Evolutionary conservation across 1,139 yeast genomes (phyloP).

Genomic region (Saccharomyces hybrid): DNA sequence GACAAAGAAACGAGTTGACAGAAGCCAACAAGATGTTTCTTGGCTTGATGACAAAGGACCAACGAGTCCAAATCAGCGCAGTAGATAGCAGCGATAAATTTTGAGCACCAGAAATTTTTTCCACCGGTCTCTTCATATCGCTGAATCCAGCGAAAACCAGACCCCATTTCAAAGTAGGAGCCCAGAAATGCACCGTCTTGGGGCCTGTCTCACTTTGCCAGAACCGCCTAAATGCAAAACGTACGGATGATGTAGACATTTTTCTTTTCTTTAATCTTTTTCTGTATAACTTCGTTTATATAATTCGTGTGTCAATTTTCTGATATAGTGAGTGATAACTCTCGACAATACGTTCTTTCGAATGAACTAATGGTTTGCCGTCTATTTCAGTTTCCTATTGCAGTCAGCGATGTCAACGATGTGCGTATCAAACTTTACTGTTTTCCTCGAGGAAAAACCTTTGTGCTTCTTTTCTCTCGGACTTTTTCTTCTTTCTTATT

Average conservation of each 20-base stretch:
- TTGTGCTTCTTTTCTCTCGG: neutral
- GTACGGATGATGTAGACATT: conserved; percentile 33
- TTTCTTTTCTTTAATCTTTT: conserved; percentile 1
- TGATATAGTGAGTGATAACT: neutral
- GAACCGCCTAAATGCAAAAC: conserved; percentile 49
- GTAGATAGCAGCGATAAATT: conserved; percentile 82
- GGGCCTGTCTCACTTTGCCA: conserved; percentile 91
- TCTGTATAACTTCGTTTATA: neutral
- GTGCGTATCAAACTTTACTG: neutral
- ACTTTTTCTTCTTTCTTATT: neutral
- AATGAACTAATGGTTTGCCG: neutral
- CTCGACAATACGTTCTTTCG: conserved; percentile 1
- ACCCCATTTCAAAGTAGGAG: conserved; percentile 54
- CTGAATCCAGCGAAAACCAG: conserved; percentile 84
- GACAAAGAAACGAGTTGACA: conserved; percentile 86
- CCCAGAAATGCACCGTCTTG: conserved; percentile 91
- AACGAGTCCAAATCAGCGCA: conserved; percentile 95
- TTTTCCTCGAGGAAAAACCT: neutral
- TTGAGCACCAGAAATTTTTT: conserved; percentile 85
- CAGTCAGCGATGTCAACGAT: neutral
- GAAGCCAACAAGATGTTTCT: conserved; percentile 82
- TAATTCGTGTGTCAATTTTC: neutral
- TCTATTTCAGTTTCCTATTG: neutral
- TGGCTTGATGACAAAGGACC: conserved; percentile 93
- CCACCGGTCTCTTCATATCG: conserved; percentile 86